phyloP scores from a whole-genome alignment of 768 basidiomycete species.

The Tephrocybe sp. region DNA sequence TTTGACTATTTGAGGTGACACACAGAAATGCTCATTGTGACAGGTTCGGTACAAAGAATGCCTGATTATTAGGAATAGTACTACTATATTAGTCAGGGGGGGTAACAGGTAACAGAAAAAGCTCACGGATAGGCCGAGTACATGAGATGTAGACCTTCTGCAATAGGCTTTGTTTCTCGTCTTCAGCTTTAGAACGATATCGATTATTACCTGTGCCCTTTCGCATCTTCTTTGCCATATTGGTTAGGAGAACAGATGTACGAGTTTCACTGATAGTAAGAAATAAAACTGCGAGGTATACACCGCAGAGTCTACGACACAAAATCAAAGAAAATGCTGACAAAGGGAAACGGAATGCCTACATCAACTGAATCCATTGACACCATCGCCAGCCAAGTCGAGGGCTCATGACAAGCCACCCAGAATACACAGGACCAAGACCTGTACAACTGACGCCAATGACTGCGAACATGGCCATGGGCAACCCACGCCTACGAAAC shows the following conservation, averaged over 20 bases:
- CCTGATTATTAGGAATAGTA: constrained; percentile 32
- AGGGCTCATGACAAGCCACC: constrained; percentile 62
- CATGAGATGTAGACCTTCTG: constrained; percentile 67
- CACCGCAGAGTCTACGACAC: constrained; percentile 45
- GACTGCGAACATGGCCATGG: constrained; percentile 72
- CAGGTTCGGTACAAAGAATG: constrained; percentile 67
- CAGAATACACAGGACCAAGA: constrained; percentile 59
- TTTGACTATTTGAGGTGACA: too few species aligned
- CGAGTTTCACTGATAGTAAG: constrained; percentile 73
- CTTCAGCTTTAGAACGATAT: constrained; percentile 63
- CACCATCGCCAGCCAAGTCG: constrained; percentile 78
- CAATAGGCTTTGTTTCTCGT: constrained; percentile 50
- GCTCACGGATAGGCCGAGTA: constrained; percentile 69
- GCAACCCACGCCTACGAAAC: constrained; percentile 61
- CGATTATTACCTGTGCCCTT: constrained; percentile 61
- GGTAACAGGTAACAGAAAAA: too few species aligned
- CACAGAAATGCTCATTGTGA: constrained; percentile 72
- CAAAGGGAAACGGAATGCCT: too few species aligned
- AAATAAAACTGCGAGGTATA: constrained; percentile 46
- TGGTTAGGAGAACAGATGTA: constrained; percentile 62
- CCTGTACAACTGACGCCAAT: constrained; percentile 59
- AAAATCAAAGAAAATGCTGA: too few species aligned
- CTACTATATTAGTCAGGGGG: too few species aligned
- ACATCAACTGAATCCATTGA: constrained; percentile 77
- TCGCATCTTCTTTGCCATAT: constrained; percentile 58